Evolutionary conservation across 225 moss, liverwort and hornwort species (phyloP), one percentile per base, ranked within the genome.

Genomic region (Anthoceros angustus): DNA sequence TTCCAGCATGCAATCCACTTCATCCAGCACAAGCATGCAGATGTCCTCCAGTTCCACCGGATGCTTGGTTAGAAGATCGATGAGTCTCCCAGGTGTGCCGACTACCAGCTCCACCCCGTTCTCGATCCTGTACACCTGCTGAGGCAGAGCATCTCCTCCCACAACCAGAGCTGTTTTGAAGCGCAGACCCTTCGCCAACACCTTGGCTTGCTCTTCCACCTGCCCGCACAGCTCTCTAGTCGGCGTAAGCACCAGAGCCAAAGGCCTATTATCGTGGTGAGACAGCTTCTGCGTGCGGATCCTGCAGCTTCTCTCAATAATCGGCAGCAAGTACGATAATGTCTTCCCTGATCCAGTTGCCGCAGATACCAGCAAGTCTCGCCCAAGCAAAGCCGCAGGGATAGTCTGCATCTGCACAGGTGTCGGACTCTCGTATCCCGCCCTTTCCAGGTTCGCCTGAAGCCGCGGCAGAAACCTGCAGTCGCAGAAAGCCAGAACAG

Each of bases 361-460:
- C n/a, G 94, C 87, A 70, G 88, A 88, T 25, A 95, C 90, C 70
- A 95, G 66, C 65, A 85, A 70, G 79, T 95, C 86, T 50, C 90
- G 90, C 16, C 83, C 82, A 66, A 82, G 78, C 48, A 95, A 73
- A 62, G 78, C 86, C 40, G 79, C 86, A 80, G 94, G 90, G 70
- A 95, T 88, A 43, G 86, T 72, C 78, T 90, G 94, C 90, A 95
- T 95, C 73, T 95, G 94, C 71, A 90, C 94, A n/a, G 94, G 86
- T 12, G 94, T 95, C 12, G 94, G 94, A 6, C 76, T 70, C 64
- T 95, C 90, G 70, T 84, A 95, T 12, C 90, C 84, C n/a, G 81
- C 80, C 65, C 55, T 74, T 62, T 95, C 86, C n/a, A 95, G 77
- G 70, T 95, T 95, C 2, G 71, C 76, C 77, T 78, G 82, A 69